phyloP scores from a whole-genome alignment of 2,329 filamentous ascomycete species.

The Ascochyta pisi region DNA sequence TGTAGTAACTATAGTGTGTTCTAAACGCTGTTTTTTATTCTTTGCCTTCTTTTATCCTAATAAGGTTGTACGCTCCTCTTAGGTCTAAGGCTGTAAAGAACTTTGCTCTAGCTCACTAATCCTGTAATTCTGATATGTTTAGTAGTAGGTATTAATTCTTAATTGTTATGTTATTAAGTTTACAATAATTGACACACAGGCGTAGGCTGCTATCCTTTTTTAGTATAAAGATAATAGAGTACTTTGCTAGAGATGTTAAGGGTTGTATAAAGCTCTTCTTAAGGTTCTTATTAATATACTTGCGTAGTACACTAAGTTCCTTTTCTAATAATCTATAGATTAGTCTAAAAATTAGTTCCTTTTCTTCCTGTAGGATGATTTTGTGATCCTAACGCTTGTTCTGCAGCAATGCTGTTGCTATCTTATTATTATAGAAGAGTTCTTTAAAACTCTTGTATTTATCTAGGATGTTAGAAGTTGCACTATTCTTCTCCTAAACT shows the following conservation, averaged over 20 bases:
- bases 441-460: background rate
- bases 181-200: background rate
- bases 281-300: background rate
- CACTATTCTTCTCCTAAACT: too few relatives aligned
- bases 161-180: background rate
- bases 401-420: background rate
- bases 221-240: background rate
- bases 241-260: background rate
- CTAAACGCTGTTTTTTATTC: slow-evolving; percentile 44
- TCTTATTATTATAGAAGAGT: background rate
- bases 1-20: slow-evolving; percentile 30
- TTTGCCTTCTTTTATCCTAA: slow-evolving; percentile 22
- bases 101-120: background rate
- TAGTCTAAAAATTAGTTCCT: background rate
- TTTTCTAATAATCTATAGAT: background rate
- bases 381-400: background rate
- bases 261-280: background rate
- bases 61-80: background rate
- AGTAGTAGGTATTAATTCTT: background rate
- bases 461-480: too few relatives aligned
- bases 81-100: background rate
- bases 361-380: background rate
- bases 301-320: background rate
- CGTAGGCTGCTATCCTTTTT: background rate
- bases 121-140: background rate